Evolutionary conservation across 2,329 filamentous ascomycete species (phyloP), one percentile per base, ranked within the genome.

Genomic region (Metarhizium sp.): DNA sequence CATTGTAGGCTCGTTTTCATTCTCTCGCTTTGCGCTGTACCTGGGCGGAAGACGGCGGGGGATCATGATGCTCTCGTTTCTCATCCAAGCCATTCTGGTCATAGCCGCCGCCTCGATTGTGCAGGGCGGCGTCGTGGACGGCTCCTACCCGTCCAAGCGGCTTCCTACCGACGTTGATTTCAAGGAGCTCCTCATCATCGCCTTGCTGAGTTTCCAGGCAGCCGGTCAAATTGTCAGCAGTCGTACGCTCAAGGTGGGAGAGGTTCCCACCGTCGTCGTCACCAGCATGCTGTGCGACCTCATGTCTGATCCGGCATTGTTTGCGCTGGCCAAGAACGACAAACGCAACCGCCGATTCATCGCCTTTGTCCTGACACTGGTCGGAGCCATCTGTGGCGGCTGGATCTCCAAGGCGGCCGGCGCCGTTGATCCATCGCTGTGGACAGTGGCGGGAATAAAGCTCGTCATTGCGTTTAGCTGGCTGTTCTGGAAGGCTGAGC

Each of bases 201-300:
- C 65, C 1, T 71, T 78, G 34, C 68, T 84, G 1, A 78, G 78
- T 3, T 78, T 81, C 59, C 78, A 81, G 61, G 73, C 71, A 50
- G 78, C 76, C 3, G 77, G 78, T 46, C 77, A 81, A 64, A 80
- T 81, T 57, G 77, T 77, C 20, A 69, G 69, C 40, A 76, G 73
- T 40, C 70, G 79, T 18, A 65, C 73, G 13, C 67, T 81, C 20
- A 77, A 77, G 8, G 77, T 76, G 61, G 77, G 76, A 55, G 79
- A 81, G 64, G 67, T 81, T 48, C 79, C 79, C 1, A 78, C 78
- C 0, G 78, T 76, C 50, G 79, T 82, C 10, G 63, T 81, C 43
- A 82, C 79, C n/a, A 78, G 74, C 55, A 67, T 78, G 43, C 78
- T 80, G 61, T 78, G 75, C 62, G 79, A 81, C 61, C 61, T 81